Percentiles rank a stretch among this genome's conserved stretches.
phyloP scores from a whole-genome alignment of 352 stramenopile species.

The Peronospora farinosa region DNA sequence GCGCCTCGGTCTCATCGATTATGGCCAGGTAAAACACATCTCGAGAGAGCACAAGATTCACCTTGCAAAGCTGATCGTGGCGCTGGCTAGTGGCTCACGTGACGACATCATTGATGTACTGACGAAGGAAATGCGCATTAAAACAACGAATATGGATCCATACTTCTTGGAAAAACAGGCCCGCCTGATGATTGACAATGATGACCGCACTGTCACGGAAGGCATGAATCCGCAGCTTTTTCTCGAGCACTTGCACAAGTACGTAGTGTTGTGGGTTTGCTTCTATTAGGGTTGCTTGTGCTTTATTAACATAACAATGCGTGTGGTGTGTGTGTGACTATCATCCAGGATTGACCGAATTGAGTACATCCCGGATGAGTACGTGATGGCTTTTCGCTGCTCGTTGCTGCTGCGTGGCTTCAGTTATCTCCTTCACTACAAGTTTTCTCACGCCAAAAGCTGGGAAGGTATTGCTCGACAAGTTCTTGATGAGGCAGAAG shows the following conservation, averaged over 20 bases:
- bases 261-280: conserved; percentile 14
- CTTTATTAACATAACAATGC: conserved; percentile 11
- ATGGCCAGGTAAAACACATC: conserved; percentile 88
- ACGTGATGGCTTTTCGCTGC: conserved; percentile 83
- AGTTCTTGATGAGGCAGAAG: conserved; percentile 47
- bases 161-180: conserved; percentile 84
- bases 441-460: conserved; percentile 80
- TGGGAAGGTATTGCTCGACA: conserved; percentile 66
- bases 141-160: conserved; percentile 65
- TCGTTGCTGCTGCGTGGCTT: conserved; percentile 82
- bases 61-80: conserved; percentile 80
- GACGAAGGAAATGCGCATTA: conserved; percentile 71
- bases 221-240: conserved; percentile 85
- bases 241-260: conserved; percentile 78
- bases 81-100: conserved; percentile 58
- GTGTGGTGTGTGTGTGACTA: background rate
- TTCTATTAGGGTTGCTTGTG: background rate
- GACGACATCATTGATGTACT: conserved; percentile 75
- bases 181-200: conserved; percentile 83
- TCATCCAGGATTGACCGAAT: conserved; percentile 64
- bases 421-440: conserved; percentile 80
- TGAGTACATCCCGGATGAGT: conserved; percentile 78
- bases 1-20: conserved; percentile 87
- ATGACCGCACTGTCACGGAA: conserved; percentile 71
- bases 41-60: conserved; percentile 54